phyloP scores from a whole-genome alignment of 2,329 filamentous ascomycete genomes.

The Pestalotiopsis sp. region DNA sequence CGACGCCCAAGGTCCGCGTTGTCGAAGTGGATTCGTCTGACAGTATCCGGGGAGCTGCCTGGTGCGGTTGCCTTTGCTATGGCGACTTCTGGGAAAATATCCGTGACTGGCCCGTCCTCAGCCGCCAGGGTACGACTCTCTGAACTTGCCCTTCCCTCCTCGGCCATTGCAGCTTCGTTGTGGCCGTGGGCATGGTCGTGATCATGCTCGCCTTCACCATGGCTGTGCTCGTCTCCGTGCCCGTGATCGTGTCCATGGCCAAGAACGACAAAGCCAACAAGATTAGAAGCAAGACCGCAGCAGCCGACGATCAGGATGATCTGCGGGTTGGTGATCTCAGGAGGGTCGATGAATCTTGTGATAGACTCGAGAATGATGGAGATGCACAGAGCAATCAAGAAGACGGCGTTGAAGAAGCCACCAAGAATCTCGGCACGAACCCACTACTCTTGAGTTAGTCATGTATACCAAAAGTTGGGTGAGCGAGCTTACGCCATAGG shows the following conservation, averaged over 20 bases:
- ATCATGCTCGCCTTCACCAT: conserved; percentile 52
- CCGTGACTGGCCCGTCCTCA: conserved; percentile 59
- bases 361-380: conserved; percentile 96
- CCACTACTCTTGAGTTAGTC: conserved; percentile 60
- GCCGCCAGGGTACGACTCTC: conserved; percentile 50
- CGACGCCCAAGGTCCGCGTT: conserved; percentile 31
- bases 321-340: conserved; percentile 81
- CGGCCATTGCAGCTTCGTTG: conserved; percentile 37
- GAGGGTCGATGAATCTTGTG: conserved; percentile 88
- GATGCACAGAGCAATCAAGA: conserved; percentile 92
- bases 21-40: conserved; percentile 44
- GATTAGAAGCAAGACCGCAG: conserved; percentile 83
- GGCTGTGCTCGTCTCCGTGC: conserved; percentile 52
- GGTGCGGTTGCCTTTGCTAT: conserved; percentile 49
- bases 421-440: conserved; percentile 96
- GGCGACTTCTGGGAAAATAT: conserved; percentile 65
- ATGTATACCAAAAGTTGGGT: background rate
- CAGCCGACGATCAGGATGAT: conserved; percentile 90
- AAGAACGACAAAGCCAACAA: conserved; percentile 86
- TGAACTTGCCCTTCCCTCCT: conserved; percentile 54
- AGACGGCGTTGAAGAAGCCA: conserved; percentile 95
- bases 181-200: conserved; percentile 48
- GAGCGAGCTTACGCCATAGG: conserved; percentile 75
- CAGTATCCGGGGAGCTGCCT: conserved; percentile 33
- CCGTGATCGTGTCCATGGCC: conserved; percentile 88